phyloP scores from a whole-genome alignment of 192 early-diverging fungal genomes.

The Podila verticillata region DNA sequence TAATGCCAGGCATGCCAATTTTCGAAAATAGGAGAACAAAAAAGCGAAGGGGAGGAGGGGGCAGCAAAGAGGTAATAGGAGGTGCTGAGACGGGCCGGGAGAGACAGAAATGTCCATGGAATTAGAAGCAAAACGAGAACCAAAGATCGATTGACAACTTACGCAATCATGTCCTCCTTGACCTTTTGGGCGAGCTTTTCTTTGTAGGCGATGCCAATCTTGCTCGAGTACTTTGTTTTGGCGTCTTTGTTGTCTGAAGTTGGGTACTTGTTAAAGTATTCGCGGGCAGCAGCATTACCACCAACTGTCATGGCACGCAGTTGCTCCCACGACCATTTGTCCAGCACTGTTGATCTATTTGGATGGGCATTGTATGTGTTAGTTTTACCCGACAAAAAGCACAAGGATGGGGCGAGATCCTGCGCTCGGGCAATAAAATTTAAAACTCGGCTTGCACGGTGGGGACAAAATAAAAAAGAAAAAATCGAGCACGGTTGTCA shows the following conservation, averaged over 20 bases:
- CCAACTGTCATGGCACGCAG: slow-evolving; percentile 87
- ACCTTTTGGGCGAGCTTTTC: slow-evolving; percentile 74
- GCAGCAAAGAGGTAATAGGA: not conserved
- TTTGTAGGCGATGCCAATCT: slow-evolving; percentile 82
- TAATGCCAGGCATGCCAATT: not conserved
- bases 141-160: slow-evolving; percentile 3
- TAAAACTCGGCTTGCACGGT: too few species aligned
- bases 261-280: slow-evolving; percentile 83
- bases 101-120: too few species aligned
- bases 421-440: too few species aligned
- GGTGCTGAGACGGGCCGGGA: not conserved
- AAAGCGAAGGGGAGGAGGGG: not conserved
- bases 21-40: not conserved
- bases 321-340: slow-evolving; percentile 95
- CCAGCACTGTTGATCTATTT: slow-evolving; percentile 85
- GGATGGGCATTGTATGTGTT: too few species aligned
- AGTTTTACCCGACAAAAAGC: too few species aligned
- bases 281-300: slow-evolving; percentile 85
- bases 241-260: slow-evolving; percentile 69
- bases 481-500: too few species aligned
- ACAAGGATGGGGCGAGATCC: too few species aligned
- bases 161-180: slow-evolving; percentile 73
- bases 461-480: too few species aligned
- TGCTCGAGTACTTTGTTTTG: slow-evolving; percentile 83
- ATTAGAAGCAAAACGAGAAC: not conserved